Base-by-base conservation (phyloP, 768 basidiomycete species). In the Leccinum broughii region DNA sequence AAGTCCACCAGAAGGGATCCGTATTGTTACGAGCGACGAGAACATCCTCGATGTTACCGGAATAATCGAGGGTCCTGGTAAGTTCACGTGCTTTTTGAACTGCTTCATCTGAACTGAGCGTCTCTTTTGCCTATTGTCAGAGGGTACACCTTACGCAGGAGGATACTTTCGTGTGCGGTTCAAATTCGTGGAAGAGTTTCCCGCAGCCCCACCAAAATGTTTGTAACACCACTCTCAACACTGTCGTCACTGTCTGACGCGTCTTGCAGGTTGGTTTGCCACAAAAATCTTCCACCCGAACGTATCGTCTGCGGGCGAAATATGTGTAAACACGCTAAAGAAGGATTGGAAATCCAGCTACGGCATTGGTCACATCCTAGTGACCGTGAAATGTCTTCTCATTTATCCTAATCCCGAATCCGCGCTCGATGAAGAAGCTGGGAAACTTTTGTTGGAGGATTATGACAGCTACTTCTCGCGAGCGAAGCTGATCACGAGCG, bases 261-360 rank as follows among this genome's bases (percentile, higher is more conserved):
- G 56, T 55, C 11, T 34, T 46, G 11, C 65, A 96, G 95, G 95
- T 70, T 89, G 92, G 80, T 90, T 97, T 65, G 78, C 83, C 14
- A 97, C 95, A 54, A 97, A 96, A 79, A 95, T 98, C 58, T 98
- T 98, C 75, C 95, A 98, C 68, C 95, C 96, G 0, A 98, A 98
- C 68, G 93, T 98, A 44, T 95, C 94, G 0, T 81, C 83, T 35
- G 74, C 84, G 0, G 95, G 95, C 15, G 95, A 97, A 75, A 98
- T 98, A 66, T 98, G 95, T 72, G 95, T 98, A 14, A 96, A 95
- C 77, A 98, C 95, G 7, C 78, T 98, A 26, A 98, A 97, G 82
- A 96, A 97, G 74, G 94, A 96, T 68, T 98, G 95, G 95, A 90
- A 94, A 72, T 83, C 91, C 24, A 84, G 87, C 13, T 95, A 93